Evolutionary conservation across 2,329 filamentous ascomycete species (phyloP).

Genomic region (Alternaria alternata): DNA sequence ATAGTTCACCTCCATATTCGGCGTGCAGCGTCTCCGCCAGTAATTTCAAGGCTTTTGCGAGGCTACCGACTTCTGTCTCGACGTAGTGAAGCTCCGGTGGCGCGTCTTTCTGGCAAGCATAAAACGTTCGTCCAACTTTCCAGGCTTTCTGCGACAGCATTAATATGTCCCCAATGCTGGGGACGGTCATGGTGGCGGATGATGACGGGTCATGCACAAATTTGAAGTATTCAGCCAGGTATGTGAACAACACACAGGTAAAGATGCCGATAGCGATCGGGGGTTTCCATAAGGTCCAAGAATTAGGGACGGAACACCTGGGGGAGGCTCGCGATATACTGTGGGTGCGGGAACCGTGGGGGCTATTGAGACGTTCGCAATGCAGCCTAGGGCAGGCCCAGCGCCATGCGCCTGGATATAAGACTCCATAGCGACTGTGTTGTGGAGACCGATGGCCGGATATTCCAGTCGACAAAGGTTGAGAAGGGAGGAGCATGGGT

Average conservation of each 20-base stretch:
- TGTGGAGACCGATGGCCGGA: conserved; percentile 24
- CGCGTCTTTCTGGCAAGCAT: conserved; percentile 50
- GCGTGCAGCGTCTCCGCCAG: conserved; percentile 57
- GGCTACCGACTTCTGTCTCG: conserved; percentile 52
- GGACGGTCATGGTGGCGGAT: conserved; percentile 39
- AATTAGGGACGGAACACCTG: conserved; percentile 14
- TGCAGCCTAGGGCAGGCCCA: conserved; percentile 24
- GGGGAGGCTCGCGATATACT: conserved; percentile 34
- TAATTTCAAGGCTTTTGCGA: conserved; percentile 55
- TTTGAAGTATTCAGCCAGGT: conserved; percentile 1
- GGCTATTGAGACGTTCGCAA: conserved; percentile 22
- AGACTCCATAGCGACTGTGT: conserved; percentile 19
- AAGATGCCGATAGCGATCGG: neutral
- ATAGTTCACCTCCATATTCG: conserved; percentile 43
- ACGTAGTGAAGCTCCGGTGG: conserved; percentile 55
- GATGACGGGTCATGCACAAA: conserved; percentile 19
- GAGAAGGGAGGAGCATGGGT: conserved; percentile 16
- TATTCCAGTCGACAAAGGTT: conserved; percentile 24
- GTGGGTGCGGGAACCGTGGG: conserved; percentile 29
- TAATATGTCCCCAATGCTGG: conserved; percentile 55
- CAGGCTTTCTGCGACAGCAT: conserved; percentile 58
- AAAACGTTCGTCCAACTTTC: conserved; percentile 56
- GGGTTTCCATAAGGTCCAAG: conserved; percentile 4
- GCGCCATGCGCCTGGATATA: conserved; percentile 33
- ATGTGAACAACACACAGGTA: neutral